These are phyloP conservation scores for Saksenaea vasiformis DNA, from an alignment of 371 early-diverging fungal species.

Conservation along the genomic window DNA sequence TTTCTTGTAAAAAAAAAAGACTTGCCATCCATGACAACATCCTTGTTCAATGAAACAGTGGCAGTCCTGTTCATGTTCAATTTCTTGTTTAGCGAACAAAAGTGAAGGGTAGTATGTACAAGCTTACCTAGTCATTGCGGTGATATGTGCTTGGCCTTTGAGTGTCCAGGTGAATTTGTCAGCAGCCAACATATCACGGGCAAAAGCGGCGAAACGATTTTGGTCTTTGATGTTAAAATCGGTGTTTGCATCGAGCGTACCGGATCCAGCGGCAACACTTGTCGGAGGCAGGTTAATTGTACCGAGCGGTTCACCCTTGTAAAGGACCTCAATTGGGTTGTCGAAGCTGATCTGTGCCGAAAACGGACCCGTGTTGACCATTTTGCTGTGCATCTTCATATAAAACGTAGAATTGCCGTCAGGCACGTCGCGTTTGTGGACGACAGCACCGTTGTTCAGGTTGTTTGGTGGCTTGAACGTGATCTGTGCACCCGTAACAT, in stretches of 20 bases:
- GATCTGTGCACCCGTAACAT: constrained; percentile 49
- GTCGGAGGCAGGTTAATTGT: constrained; percentile 37
- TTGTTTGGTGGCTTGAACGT: constrained; percentile 38
- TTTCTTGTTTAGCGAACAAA: too few relatives aligned
- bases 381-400: constrained; percentile 46
- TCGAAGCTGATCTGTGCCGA: constrained; percentile 53
- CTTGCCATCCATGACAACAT: constrained; percentile 20
- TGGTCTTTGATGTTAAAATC: constrained; percentile 41
- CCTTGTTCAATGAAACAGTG: constrained; percentile 30
- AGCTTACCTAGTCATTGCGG: constrained; percentile 45
- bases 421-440: constrained; percentile 17
- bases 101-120: neutral
- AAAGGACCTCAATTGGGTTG: constrained; percentile 48
- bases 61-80: constrained; percentile 29
- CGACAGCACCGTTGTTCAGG: neutral
- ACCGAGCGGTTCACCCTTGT: constrained; percentile 44
- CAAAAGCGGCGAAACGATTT: constrained; percentile 43
- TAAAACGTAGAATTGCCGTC: constrained; percentile 37
- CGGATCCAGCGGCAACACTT: constrained; percentile 47
- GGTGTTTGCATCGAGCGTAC: constrained; percentile 31
- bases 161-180: constrained; percentile 52
- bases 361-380: constrained; percentile 60
- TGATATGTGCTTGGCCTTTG: constrained; percentile 47
- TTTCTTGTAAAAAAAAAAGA: neutral
- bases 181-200: constrained; percentile 47